phyloP scores from a whole-genome alignment of 2,329 filamentous ascomycete species.

The Aspergillus hortae region DNA sequence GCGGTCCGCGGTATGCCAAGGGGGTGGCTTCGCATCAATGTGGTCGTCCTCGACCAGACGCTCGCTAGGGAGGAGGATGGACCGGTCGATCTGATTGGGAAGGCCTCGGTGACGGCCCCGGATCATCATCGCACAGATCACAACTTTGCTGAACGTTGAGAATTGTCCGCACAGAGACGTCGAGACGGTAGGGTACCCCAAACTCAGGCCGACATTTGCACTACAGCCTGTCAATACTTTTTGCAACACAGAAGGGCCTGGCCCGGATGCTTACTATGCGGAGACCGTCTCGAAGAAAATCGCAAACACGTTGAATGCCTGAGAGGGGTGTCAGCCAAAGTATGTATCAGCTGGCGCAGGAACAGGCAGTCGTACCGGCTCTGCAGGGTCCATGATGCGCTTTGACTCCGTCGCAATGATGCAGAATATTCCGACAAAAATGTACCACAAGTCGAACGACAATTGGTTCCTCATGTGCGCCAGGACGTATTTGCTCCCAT shows the following conservation, averaged over 20 bases:
- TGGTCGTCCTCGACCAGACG: constrained; percentile 15
- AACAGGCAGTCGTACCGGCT: constrained; percentile 20
- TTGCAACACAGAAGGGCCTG: neutral
- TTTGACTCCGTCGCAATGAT: constrained; percentile 55
- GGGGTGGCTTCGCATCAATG: constrained; percentile 2
- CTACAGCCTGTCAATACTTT: constrained; percentile 15
- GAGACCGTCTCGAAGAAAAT: constrained; percentile 45
- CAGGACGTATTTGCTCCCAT: constrained; percentile 42
- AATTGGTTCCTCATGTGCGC: constrained; percentile 61
- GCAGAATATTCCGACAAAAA: constrained; percentile 57
- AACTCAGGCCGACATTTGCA: constrained; percentile 32
- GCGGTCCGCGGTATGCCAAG: neutral
- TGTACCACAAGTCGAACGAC: constrained; percentile 63
- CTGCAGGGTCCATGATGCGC: constrained; percentile 22
- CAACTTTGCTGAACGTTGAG: constrained; percentile 50
- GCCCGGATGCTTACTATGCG: constrained; percentile 30
- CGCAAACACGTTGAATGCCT: constrained; percentile 53
- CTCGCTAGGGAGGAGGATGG: constrained; percentile 31
- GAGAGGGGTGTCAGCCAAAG: neutral
- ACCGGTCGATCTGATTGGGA: constrained; percentile 53
- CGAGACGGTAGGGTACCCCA: constrained; percentile 27
- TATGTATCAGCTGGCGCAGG: neutral
- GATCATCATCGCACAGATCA: constrained; percentile 55
- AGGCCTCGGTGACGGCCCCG: constrained; percentile 54
- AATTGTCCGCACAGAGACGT: constrained; percentile 43